Percentiles rank a stretch among this genome's conserved stretches.
Conservation (phyloP, 768 basidiomycete genomes). For the Butyriboletus loyo region DNA sequence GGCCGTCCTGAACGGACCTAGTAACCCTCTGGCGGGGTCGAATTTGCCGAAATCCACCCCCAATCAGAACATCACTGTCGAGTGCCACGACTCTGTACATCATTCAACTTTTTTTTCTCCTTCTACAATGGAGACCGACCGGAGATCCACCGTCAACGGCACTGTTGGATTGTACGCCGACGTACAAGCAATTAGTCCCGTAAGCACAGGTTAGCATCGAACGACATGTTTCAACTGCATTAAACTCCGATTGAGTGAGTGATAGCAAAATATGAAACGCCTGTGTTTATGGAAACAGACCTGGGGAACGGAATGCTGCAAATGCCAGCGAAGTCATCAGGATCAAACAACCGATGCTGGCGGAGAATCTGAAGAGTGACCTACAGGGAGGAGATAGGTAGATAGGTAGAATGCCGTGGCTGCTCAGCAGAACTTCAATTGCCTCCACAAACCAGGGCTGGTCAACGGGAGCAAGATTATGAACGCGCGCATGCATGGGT, state of each 20-base stretch:
- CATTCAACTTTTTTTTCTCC: not conserved
- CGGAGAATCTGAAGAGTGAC: not conserved
- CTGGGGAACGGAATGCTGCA: not conserved
- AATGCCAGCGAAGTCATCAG: conserved; percentile 13
- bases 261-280: conserved; percentile 16
- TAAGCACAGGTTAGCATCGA: conserved; percentile 9
- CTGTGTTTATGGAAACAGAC: conserved; percentile 22
- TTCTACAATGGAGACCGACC: not conserved
- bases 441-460: not conserved
- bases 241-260: conserved; percentile 14
- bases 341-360: conserved; percentile 1
- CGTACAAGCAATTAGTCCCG: conserved; percentile 4
- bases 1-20: not conserved
- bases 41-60: not conserved
- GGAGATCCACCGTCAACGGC: conserved; percentile 15
- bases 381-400: conserved; percentile 2
- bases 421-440: conserved; percentile 5
- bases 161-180: not conserved
- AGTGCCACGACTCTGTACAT: conserved; percentile 1
- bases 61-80: conserved; percentile 3
- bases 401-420: not conserved
- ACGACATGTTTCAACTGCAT: conserved; percentile 26
- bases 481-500: not conserved
- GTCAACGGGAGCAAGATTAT: not conserved
- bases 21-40: not conserved